Evolutionary conservation across 352 stramenopile species (phyloP).

Genomic region (Pythium phragmitis): DNA sequence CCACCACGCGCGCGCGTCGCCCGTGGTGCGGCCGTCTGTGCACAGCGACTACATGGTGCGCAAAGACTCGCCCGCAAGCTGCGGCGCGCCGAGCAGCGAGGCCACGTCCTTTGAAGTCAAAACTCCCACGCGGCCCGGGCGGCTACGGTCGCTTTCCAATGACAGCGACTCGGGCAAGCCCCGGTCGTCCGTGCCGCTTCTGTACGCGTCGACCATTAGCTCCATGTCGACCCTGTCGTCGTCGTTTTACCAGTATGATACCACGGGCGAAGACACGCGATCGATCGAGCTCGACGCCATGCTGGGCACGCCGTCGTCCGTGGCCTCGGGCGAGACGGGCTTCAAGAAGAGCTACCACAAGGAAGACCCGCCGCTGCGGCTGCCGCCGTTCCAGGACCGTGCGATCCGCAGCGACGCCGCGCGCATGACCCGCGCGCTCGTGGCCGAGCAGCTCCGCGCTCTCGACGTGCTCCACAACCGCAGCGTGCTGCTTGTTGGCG

Average conservation of each 20-base stretch:
- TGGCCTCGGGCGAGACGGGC: not conserved
- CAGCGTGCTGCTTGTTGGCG: slow-evolving; percentile 1
- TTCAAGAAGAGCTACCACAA: not conserved
- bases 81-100: not conserved
- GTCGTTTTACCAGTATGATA: slow-evolving; percentile 27
- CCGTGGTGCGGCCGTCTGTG: slow-evolving; percentile 18
- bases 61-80: slow-evolving; percentile 6
- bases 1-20: slow-evolving; percentile 4
- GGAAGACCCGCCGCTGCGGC: slow-evolving; percentile 8
- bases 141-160: slow-evolving; percentile 16
- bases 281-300: slow-evolving; percentile 3
- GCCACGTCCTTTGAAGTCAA: not conserved
- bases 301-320: slow-evolving; percentile 9
- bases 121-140: slow-evolving; percentile 2
- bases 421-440: slow-evolving; percentile 15
- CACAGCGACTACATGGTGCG: slow-evolving; percentile 23
- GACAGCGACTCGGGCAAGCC: slow-evolving; percentile 23
- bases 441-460: slow-evolving; percentile 18
- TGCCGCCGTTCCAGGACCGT: slow-evolving; percentile 20
- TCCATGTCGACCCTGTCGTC: slow-evolving; percentile 29
- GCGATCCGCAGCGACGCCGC: slow-evolving; percentile 15
- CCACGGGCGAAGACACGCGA: slow-evolving; percentile 1
- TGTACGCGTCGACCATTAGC: slow-evolving; percentile 27
- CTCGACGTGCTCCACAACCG: slow-evolving; percentile 14
- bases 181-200: slow-evolving; percentile 18